Conservation (phyloP, 805 yeast genomes). For the Candida tibetensis region DNA sequence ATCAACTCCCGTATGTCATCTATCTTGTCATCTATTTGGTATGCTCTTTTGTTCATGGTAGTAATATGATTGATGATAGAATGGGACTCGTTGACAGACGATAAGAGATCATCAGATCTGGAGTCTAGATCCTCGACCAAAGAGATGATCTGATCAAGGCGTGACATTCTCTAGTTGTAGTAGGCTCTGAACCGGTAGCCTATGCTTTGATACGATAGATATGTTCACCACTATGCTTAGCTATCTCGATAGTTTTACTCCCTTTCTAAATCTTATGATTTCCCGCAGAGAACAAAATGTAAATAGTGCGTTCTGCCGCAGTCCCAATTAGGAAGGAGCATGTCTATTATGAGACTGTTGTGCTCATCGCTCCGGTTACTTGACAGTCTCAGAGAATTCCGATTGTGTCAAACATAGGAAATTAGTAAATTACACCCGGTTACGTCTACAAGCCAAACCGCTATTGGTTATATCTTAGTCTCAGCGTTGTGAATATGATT, state of each 20-base stretch:
- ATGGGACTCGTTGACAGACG: constrained; percentile 22
- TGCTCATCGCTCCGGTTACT: not conserved
- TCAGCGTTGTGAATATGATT: no score
- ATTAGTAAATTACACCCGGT: no score
- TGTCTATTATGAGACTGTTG: constrained; percentile 5
- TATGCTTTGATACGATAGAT: not conserved
- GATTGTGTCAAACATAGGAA: no score
- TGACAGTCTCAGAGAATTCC: no score
- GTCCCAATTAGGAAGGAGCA: constrained; percentile 6
- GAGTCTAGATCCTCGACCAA: constrained; percentile 31
- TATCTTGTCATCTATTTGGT: constrained; percentile 27
- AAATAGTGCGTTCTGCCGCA: constrained; percentile 1
- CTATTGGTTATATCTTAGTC: no score
- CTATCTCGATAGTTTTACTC: no score
- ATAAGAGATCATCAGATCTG: constrained; percentile 24
- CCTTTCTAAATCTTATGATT: no score
- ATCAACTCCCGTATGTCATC: constrained; percentile 25
- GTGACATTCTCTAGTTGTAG: constrained; percentile 10
- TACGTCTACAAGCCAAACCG: no score
- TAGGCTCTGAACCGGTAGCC: not conserved
- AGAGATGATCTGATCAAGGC: constrained; percentile 29
- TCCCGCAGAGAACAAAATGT: constrained; percentile 1
- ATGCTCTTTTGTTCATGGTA: constrained; percentile 18
- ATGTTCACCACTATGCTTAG: not conserved
- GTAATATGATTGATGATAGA: constrained; percentile 20